Evolutionary conservation across 768 basidiomycete species (phyloP), one percentile per base, ranked within the genome.

Genomic region (Amanita pallidorosea): DNA sequence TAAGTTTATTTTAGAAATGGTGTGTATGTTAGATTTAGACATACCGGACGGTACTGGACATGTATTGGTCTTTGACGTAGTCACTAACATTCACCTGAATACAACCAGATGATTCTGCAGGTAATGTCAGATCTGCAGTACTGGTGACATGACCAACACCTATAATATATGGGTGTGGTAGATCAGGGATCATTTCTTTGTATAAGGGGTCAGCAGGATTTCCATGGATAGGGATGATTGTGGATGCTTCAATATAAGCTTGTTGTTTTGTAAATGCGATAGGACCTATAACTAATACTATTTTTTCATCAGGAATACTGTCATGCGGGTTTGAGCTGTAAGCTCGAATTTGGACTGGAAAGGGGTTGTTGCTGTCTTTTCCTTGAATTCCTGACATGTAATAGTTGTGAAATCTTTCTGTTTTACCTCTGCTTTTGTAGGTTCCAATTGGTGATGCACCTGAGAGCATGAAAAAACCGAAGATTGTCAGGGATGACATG

Each of bases 191-290:
- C 25, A 7, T 25, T 25, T 25, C 25, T 25, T 25, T 5, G 6
- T 25, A 25, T 3, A 4, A 1, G 3, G 25, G 25, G 25, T 25
- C 6, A 5, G 25, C 25, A 25, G 25, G 25, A 25, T 25, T 7
- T 25, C 25, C 25, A 25, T 4, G 3, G 25, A 25, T 25, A 7
- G 25, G 25, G 25, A 25, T 25, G 25, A 25, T 25, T 7, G 43
- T 44, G 12, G 27, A 44, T 44, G 43, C 43, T 44, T 44, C 23
- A 8, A 44, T 44, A 25, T 25, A 44, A 4, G 43, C 43, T 17
- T 44, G 43, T 44, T 44, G 43, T 44, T 44, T 44, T 22, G 43
- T 44, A 11, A 44, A 44, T 27, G 43, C 25, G 11, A 44, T 44
- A 15, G 43, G 43, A 27, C 43, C 43, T 12, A 44, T 44, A n/a